Evolutionary conservation across 352 stramenopile species (phyloP).

Genomic region (Pythium graminicola): DNA sequence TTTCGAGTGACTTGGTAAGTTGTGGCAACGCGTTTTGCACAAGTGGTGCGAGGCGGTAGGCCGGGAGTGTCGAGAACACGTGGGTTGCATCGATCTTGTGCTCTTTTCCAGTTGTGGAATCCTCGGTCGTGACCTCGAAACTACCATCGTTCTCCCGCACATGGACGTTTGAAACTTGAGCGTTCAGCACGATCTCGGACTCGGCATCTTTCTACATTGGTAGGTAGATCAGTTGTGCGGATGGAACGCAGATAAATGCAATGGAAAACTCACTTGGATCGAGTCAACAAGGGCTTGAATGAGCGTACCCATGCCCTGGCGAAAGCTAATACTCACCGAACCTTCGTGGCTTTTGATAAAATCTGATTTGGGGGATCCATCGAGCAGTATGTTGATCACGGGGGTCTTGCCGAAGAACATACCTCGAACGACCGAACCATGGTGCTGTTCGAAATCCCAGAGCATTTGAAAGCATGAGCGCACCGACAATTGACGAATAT

Average conservation of each 20-base stretch:
- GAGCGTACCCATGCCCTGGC: conserved; percentile 65
- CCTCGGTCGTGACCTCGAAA: conserved; percentile 39
- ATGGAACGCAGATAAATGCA: too few relatives aligned
- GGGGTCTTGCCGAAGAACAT: conserved; percentile 46
- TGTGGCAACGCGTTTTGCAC: conserved; percentile 40
- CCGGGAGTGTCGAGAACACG: conserved; percentile 75
- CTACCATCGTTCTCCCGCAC: not conserved
- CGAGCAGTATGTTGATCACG: conserved; percentile 42
- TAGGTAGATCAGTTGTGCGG: too few relatives aligned
- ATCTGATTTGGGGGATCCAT: conserved; percentile 58
- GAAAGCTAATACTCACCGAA: conserved; percentile 84
- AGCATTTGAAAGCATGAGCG: conserved; percentile 77
- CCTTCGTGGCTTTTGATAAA: conserved; percentile 67
- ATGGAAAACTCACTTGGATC: conserved; percentile 32
- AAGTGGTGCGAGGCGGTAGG: conserved; percentile 42
- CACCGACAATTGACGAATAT: conserved; percentile 73
- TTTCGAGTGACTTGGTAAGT: conserved; percentile 39
- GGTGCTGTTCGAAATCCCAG: conserved; percentile 60
- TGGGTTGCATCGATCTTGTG: conserved; percentile 48
- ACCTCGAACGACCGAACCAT: conserved; percentile 73
- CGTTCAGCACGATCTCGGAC: conserved; percentile 22
- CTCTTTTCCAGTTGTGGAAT: conserved; percentile 22
- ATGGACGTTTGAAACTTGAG: conserved; percentile 8
- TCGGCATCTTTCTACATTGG: conserved; percentile 21
- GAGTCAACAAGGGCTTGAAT: conserved; percentile 41